Percentiles rank a stretch among this genome's conserved stretches.
These are phyloP conservation scores for Sphenostylis stenocarpa DNA, from an alignment of 306 rosid species.

Conservation along the genomic window DNA sequence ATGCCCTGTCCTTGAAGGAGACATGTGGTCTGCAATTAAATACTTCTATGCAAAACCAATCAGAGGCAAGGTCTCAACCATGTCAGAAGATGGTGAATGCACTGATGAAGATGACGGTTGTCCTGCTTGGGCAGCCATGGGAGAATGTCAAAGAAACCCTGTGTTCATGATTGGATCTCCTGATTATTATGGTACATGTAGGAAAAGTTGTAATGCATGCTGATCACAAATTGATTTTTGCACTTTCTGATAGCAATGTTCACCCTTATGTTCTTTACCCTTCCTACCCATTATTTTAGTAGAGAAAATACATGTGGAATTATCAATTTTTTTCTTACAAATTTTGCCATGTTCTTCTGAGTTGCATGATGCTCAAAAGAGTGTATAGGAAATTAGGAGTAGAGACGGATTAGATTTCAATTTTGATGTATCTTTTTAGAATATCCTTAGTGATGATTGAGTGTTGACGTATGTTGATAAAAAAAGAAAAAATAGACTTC, in stretches of 20 bases:
- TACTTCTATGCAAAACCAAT: constrained; percentile 53
- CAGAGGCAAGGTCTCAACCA: constrained; percentile 27
- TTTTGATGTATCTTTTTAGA: neutral
- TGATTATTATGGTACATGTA: constrained; percentile 90
- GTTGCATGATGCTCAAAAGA: neutral
- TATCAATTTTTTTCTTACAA: neutral
- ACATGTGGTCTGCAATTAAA: constrained; percentile 74
- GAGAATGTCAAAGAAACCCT: constrained; percentile 79
- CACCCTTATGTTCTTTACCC: too few relatives aligned
- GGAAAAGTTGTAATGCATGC: constrained; percentile 82
- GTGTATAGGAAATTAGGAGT: neutral
- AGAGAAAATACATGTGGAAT: neutral
- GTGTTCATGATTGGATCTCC: constrained; percentile 88
- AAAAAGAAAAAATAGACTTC: neutral
- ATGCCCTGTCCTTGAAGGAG: constrained; percentile 73
- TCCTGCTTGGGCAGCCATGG: constrained; percentile 67
- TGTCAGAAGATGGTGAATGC: constrained; percentile 52
- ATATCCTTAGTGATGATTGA: neutral
- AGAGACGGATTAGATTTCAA: neutral
- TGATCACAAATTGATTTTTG: constrained; percentile 31
- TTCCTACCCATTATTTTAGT: neutral
- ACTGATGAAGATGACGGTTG: constrained; percentile 65
- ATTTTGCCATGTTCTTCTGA: neutral
- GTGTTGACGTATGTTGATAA: neutral
- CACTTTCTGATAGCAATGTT: neutral